A percentile compares a stretch with the other conserved stretches of the same genome.
phyloP scores from a whole-genome alignment of 495 filamentous ascomycete species.

The Hyphodiscus hymeniophilus region DNA sequence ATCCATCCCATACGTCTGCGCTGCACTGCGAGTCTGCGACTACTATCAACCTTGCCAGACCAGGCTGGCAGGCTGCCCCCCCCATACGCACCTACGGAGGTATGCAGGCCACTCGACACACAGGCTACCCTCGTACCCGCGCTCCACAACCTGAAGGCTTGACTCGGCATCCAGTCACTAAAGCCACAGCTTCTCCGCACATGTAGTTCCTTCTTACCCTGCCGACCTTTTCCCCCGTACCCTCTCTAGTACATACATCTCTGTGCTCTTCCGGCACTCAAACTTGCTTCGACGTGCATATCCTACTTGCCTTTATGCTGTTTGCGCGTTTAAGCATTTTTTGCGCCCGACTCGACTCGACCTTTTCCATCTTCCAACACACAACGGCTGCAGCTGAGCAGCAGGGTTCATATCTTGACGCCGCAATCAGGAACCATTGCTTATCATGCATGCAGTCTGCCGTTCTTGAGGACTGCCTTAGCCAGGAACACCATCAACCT shows the following conservation, averaged over 20 bases:
- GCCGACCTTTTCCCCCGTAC: background rate
- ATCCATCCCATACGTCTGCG: no score
- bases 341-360: slow-evolving; percentile 14
- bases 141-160: slow-evolving; percentile 14
- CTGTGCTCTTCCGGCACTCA: slow-evolving; percentile 6
- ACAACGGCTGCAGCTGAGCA: slow-evolving; percentile 18
- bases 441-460: slow-evolving; percentile 28
- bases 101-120: slow-evolving; percentile 10
- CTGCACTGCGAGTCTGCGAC: no score
- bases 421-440: slow-evolving; percentile 23
- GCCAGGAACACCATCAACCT: slow-evolving; percentile 23
- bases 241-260: slow-evolving; percentile 7
- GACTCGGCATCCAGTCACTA: slow-evolving; percentile 22
- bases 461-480: slow-evolving; percentile 25
- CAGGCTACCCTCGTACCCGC: slow-evolving; percentile 16
- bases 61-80: no score
- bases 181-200: slow-evolving; percentile 27
- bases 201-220: slow-evolving; percentile 8
- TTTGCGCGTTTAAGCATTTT: slow-evolving; percentile 16
- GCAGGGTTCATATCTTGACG: slow-evolving; percentile 23
- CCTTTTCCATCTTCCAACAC: slow-evolving; percentile 9
- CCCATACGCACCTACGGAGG: no score
- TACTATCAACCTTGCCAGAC: background rate
- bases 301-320: slow-evolving; percentile 17
- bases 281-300: slow-evolving; percentile 3